Evolutionary conservation across 176 grass and related monocot species (phyloP).

Genomic region (Themeda triandra): DNA sequence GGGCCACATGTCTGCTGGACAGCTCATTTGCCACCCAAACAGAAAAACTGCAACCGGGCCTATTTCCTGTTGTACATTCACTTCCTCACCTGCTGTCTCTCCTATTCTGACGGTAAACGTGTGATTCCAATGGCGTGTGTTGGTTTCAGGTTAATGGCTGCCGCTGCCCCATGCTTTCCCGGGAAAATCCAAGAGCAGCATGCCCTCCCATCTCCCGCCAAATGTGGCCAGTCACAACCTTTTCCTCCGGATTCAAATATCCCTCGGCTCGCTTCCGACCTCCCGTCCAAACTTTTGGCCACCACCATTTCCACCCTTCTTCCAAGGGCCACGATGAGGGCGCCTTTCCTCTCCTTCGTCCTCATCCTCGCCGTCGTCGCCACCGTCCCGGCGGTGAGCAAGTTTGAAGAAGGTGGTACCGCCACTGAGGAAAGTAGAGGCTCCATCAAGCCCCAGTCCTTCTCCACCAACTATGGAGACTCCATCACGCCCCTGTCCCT

Average conservation of each 20-base stretch:
- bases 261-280: not conserved
- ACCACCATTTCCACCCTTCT: not conserved
- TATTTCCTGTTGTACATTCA: not conserved
- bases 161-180: not conserved
- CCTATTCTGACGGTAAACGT: slow-evolving; percentile 3
- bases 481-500: not conserved
- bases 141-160: not conserved
- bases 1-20: not conserved
- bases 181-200: not conserved
- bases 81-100: not conserved
- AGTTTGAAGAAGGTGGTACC: not conserved
- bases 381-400: not conserved
- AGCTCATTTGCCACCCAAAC: not conserved
- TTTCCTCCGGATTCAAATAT: slow-evolving; percentile 25
- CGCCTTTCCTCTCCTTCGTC: slow-evolving; percentile 15
- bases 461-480: not conserved
- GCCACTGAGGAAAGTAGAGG: not conserved
- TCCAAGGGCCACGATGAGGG: slow-evolving; percentile 10
- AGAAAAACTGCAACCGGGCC: not conserved
- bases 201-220: slow-evolving; percentile 12
- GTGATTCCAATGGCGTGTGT: not conserved
- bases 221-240: slow-evolving; percentile 1
- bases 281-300: not conserved
- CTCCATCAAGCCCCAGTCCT: not conserved
- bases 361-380: slow-evolving; percentile 2